A percentile compares a stretch with the other conserved stretches of the same genome.
phyloP scores from a whole-genome alignment of 2,329 filamentous ascomycete genomes.

The Epichloe sibirici region DNA sequence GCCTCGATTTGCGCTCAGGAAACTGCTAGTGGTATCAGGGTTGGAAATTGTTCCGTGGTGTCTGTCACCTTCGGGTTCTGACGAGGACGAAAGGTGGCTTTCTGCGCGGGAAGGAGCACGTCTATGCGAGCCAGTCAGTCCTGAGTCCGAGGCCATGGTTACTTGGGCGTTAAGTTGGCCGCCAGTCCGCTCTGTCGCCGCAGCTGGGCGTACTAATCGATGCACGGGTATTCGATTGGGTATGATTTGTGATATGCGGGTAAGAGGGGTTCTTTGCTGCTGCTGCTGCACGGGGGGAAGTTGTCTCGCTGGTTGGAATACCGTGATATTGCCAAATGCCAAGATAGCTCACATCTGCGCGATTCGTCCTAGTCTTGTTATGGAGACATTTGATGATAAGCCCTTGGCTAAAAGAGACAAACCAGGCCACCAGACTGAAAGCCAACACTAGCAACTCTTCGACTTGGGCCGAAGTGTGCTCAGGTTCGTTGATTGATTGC shows the following conservation, averaged over 20 bases:
- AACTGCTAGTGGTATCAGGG: conserved; percentile 30
- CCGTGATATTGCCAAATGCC: not conserved
- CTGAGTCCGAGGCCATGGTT: conserved; percentile 17
- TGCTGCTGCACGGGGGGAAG: not conserved
- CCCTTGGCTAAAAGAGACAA: not conserved
- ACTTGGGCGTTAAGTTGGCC: not conserved
- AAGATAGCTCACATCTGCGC: not conserved
- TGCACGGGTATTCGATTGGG: not conserved
- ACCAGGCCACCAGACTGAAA: not conserved
- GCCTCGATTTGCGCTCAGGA: conserved; percentile 40
- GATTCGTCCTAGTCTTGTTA: not conserved
- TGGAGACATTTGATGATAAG: not conserved
- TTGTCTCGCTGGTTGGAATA: not conserved
- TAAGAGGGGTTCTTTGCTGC: not conserved
- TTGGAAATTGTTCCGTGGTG: conserved; percentile 16
- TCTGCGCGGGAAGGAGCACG: conserved; percentile 14
- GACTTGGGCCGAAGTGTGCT: not conserved
- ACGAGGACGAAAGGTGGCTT: conserved; percentile 22
- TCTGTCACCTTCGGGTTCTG: conserved; percentile 33
- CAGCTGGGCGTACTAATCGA: not conserved
- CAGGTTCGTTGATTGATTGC: not conserved
- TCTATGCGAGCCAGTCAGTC: conserved; percentile 22
- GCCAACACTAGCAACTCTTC: not conserved
- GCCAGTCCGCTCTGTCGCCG: not conserved
- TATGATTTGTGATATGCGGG: not conserved